phyloP scores from a whole-genome alignment of 352 stramenopile genomes.

The Phytophthora constricta region DNA sequence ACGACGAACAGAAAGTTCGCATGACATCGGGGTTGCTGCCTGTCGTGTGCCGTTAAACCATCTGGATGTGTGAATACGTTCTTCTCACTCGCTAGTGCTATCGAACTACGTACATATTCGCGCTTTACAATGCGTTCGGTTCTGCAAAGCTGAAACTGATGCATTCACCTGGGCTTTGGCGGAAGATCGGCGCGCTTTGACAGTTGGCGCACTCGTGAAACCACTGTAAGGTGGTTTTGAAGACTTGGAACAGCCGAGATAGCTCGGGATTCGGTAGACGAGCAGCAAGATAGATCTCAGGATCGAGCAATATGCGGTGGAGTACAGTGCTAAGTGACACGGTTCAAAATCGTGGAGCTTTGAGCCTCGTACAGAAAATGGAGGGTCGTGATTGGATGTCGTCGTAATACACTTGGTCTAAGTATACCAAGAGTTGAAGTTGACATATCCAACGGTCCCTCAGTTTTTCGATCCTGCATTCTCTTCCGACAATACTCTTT shows the following conservation, averaged over 20 bases:
- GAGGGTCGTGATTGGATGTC: too few relatives aligned
- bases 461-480: too few relatives aligned
- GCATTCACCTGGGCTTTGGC: not conserved
- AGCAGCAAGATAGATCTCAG: constrained; percentile 27
- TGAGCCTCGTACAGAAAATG: too few relatives aligned
- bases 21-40: constrained; percentile 13
- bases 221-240: not conserved
- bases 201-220: not conserved
- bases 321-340: too few relatives aligned
- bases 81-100: constrained; percentile 2
- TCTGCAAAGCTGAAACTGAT: constrained; percentile 3
- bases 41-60: constrained; percentile 21
- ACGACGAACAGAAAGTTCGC: not conserved
- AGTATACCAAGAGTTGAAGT: too few relatives aligned
- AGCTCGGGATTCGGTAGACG: constrained; percentile 16
- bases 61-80: not conserved
- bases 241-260: constrained; percentile 28
- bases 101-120: not conserved
- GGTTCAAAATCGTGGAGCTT: too few relatives aligned
- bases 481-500: too few relatives aligned
- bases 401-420: too few relatives aligned
- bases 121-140: constrained; percentile 1
- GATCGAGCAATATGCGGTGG: constrained; percentile 18
- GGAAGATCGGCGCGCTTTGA: constrained; percentile 22
- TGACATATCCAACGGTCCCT: too few relatives aligned